These are phyloP conservation scores for Irpex lacteus DNA, from an alignment of 1,284 basidiomycete species.

Conservation along the genomic window DNA sequence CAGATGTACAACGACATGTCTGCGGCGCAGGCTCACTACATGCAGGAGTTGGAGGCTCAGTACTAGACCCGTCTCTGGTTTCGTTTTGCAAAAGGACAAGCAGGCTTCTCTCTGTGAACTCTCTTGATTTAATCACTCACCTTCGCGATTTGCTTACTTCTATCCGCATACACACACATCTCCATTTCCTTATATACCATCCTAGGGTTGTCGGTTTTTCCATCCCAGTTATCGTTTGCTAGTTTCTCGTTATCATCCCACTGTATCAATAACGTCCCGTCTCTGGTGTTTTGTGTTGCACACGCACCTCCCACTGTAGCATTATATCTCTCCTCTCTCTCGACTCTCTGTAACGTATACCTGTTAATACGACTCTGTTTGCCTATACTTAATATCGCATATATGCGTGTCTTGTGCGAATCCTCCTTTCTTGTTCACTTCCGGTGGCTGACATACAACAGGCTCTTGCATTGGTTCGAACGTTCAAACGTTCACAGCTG, in stretches of 20 bases:
- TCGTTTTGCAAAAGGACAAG: not conserved
- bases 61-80: not conserved
- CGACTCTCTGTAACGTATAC: not conserved
- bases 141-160: not conserved
- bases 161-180: not conserved
- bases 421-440: too few species aligned
- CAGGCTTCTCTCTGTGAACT: not conserved
- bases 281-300: not conserved
- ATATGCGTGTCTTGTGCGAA: too few species aligned
- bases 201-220: not conserved
- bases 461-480: too few species aligned
- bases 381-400: not conserved
- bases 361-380: not conserved
- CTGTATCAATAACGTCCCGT: not conserved
- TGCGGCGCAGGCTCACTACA: conserved; percentile 2
- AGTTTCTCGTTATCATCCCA: conserved; percentile 1
- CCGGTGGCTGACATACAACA: too few species aligned
- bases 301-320: conserved; percentile 1
- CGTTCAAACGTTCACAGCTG: too few species aligned
- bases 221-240: not conserved
- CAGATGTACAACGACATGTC: not conserved
- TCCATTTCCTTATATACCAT: not conserved
- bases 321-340: not conserved
- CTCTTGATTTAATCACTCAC: not conserved
- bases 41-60: conserved; percentile 3